A percentile compares a stretch with the other conserved stretches of the same genome.
phyloP scores from a whole-genome alignment of 345 rosid species.

The Viola odorata region DNA sequence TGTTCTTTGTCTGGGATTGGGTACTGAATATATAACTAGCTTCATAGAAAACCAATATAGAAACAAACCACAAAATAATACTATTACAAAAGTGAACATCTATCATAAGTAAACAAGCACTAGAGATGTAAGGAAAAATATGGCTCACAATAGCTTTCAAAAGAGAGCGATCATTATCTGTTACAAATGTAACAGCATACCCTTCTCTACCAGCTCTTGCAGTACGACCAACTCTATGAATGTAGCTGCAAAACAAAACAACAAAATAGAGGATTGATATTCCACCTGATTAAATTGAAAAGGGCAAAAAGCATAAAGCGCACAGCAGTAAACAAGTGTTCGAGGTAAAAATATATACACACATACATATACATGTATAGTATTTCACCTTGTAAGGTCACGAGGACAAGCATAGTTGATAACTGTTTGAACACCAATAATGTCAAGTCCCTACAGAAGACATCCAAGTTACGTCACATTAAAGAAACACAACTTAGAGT shows the following conservation, averaged over 20 bases:
- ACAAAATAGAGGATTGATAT: not conserved
- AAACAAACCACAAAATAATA: not conserved
- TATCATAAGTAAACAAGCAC: too few species aligned
- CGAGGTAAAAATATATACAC: too few species aligned
- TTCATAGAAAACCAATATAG: not conserved
- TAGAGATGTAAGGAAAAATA: constrained; percentile 2
- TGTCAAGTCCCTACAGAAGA: constrained; percentile 74
- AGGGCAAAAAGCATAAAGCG: too few species aligned
- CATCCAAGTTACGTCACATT: not conserved
- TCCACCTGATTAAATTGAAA: not conserved
- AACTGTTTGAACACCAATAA: constrained; percentile 93
- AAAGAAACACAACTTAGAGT: not conserved
- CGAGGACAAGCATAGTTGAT: constrained; percentile 95
- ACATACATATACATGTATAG: not conserved
- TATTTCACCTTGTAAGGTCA: constrained; percentile 74
- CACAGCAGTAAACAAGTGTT: too few species aligned
- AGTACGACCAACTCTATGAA: constrained; percentile 95
- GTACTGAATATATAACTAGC: not conserved
- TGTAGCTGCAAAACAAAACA: constrained; percentile 50
- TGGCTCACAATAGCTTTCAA: constrained; percentile 82
- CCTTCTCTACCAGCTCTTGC: constrained; percentile 99
- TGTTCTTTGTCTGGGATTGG: not conserved
- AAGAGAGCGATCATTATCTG: constrained; percentile 88
- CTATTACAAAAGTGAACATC: not conserved
- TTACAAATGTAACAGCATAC: constrained; percentile 88